A percentile compares a stretch with the other conserved stretches of the same genome.
Conservation (phyloP, 495 filamentous ascomycete genomes). For the Aspergillus olivimuriae region DNA sequence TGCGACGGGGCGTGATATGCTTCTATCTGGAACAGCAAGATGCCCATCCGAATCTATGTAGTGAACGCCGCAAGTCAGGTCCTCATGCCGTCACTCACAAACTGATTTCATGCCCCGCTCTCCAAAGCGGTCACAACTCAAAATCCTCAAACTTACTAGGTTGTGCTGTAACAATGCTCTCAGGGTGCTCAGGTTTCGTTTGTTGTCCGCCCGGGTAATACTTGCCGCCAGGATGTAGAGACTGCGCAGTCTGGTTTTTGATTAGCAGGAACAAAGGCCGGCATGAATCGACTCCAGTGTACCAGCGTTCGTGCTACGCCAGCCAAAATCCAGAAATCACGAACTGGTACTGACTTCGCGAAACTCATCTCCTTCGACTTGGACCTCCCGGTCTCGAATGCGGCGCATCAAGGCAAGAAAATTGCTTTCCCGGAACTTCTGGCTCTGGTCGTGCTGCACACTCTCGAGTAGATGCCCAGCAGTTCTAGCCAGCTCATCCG, state of each 20-base stretch:
- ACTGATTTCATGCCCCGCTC: background rate
- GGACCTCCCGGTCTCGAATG: slow-evolving; percentile 48
- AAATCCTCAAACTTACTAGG: slow-evolving; percentile 13
- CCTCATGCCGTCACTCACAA: background rate
- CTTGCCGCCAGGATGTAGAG: slow-evolving; percentile 46
- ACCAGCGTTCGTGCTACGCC: slow-evolving; percentile 35
- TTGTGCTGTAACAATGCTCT: background rate
- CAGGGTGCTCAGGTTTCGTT: too few species aligned
- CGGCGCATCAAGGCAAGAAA: slow-evolving; percentile 73
- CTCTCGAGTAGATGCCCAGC: slow-evolving; percentile 67
- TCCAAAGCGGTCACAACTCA: background rate
- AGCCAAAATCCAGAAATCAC: slow-evolving; percentile 35
- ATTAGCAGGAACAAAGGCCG: slow-evolving; percentile 34
- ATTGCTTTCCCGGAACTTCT: slow-evolving; percentile 72
- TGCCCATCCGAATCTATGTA: too few species aligned
- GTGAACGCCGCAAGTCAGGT: background rate
- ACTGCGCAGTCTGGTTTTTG: slow-evolving; percentile 32
- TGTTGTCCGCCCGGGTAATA: slow-evolving; percentile 36
- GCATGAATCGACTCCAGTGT: slow-evolving; percentile 24
- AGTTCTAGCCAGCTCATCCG: slow-evolving; percentile 63
- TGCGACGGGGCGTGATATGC: too few species aligned
- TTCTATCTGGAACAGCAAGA: too few species aligned
- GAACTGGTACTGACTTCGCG: slow-evolving; percentile 49
- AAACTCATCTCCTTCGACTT: slow-evolving; percentile 48
- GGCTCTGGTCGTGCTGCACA: slow-evolving; percentile 56